Evolutionary conservation across 2,329 filamentous ascomycete genomes (phyloP).

Genomic region (Drechslerella dactyloides): DNA sequence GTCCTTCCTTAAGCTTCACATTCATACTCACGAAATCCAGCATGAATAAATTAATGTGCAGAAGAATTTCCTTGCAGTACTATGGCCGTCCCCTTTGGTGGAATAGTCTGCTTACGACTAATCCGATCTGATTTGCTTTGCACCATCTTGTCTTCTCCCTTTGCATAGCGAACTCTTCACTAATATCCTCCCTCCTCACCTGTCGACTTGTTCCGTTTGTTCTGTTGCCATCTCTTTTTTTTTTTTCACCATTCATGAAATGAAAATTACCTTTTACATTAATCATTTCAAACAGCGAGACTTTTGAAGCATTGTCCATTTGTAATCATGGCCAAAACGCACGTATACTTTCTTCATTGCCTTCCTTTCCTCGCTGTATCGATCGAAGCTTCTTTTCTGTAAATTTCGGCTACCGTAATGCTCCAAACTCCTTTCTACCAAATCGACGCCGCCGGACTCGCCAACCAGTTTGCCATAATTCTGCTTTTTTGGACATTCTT

Average conservation of each 20-base stretch:
- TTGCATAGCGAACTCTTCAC: conserved; percentile 14
- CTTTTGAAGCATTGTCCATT: conserved; percentile 23
- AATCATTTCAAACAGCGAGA: conserved; percentile 16
- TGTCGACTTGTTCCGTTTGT: not conserved
- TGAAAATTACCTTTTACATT: conserved; percentile 14
- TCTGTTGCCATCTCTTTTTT: conserved; percentile 7
- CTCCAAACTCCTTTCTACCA: conserved; percentile 13
- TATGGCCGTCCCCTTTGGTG: not conserved
- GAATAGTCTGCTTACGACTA: conserved; percentile 4
- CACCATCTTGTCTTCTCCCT: conserved; percentile 1
- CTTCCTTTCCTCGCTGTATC: not conserved
- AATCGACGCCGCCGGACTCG: not conserved
- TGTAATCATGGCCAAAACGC: conserved; percentile 28
- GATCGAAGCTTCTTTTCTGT: not conserved
- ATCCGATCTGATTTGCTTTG: not conserved
- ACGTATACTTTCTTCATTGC: conserved; percentile 3
- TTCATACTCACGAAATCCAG: conserved; percentile 27
- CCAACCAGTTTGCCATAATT: not conserved
- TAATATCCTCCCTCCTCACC: not conserved
- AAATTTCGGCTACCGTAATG: not conserved
- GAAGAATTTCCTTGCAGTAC: conserved; percentile 17
- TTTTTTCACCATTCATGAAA: conserved; percentile 32
- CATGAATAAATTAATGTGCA: conserved; percentile 41
- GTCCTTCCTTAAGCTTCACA: not conserved
- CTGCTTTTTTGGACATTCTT: not conserved